phyloP scores from a whole-genome alignment of 352 stramenopile species.

The Globisporangium camurandrum region DNA sequence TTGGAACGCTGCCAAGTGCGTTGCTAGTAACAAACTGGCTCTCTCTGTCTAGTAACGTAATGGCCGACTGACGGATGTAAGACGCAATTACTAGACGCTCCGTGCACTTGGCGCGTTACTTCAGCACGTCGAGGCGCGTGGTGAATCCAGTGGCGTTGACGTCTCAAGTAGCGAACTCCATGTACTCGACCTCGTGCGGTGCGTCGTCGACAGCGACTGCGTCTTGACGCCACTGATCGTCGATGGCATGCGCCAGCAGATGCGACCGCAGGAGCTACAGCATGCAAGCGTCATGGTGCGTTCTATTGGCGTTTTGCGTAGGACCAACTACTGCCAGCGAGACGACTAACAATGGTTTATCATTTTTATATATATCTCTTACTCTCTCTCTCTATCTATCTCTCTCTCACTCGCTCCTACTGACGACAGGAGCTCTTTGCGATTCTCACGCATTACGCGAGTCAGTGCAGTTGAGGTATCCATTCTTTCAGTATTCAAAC shows the following conservation, averaged over 20 bases:
- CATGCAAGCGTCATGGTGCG: slow-evolving; percentile 35
- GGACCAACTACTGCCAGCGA: too few relatives aligned
- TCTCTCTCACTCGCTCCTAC: too few relatives aligned
- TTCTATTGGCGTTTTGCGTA: neutral
- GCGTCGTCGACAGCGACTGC: slow-evolving; percentile 57
- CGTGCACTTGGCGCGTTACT: slow-evolving; percentile 38
- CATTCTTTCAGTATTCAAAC: too few relatives aligned
- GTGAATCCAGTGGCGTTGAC: slow-evolving; percentile 33
- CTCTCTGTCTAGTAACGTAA: too few relatives aligned
- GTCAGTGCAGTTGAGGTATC: too few relatives aligned
- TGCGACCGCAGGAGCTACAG: slow-evolving; percentile 32
- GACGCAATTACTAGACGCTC: slow-evolving; percentile 45
- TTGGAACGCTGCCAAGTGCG: slow-evolving; percentile 47
- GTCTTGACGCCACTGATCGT: slow-evolving; percentile 55
- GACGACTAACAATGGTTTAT: too few relatives aligned
- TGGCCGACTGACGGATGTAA: too few relatives aligned
- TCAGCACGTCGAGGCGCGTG: slow-evolving; percentile 32
- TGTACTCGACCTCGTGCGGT: slow-evolving; percentile 61
- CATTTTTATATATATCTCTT: too few relatives aligned
- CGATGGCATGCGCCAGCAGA: slow-evolving; percentile 35
- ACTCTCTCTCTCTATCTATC: too few relatives aligned
- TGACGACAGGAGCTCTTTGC: slow-evolving; percentile 32
- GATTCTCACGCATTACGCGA: slow-evolving; percentile 14
- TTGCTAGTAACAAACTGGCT: too few relatives aligned
- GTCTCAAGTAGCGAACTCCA: slow-evolving; percentile 45